These are phyloP conservation scores for Catenaria anguillulae DNA, from an alignment of 371 early-diverging fungal species.

Conservation along the genomic window DNA sequence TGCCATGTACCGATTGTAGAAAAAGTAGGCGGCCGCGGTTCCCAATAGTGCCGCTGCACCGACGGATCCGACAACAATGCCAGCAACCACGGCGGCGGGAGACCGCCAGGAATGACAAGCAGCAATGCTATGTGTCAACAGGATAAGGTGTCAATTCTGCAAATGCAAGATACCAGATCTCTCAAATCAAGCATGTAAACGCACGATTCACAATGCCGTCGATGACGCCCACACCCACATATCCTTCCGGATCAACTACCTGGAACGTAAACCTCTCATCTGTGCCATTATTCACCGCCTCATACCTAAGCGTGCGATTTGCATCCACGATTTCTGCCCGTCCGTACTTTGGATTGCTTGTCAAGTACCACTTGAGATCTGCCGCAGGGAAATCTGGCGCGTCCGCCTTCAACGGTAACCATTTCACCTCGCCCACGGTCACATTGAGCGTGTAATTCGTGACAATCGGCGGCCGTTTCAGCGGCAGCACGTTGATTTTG, in stretches of 20 bases:
- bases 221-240: not conserved
- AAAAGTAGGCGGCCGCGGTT: conserved; percentile 2
- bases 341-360: not conserved
- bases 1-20: conserved; percentile 7
- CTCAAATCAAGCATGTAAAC: too few relatives aligned
- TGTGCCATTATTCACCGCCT: conserved; percentile 5
- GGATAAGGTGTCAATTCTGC: too few relatives aligned
- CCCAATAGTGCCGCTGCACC: not conserved
- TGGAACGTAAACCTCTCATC: not conserved
- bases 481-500: not conserved
- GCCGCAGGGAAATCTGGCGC: not conserved
- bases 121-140: not conserved
- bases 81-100: conserved; percentile 5
- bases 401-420: not conserved
- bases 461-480: not conserved
- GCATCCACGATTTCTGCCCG: not conserved
- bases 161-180: too few relatives aligned
- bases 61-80: conserved; percentile 6
- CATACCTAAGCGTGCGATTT: not conserved
- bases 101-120: too few relatives aligned
- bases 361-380: conserved; percentile 1
- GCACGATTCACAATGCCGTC: not conserved
- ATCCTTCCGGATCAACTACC: conserved; percentile 1
- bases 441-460: not conserved
- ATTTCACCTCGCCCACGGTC: not conserved